Base-by-base conservation (phyloP, 179 eudicot genomes). In the Beta macrorhiza region DNA sequence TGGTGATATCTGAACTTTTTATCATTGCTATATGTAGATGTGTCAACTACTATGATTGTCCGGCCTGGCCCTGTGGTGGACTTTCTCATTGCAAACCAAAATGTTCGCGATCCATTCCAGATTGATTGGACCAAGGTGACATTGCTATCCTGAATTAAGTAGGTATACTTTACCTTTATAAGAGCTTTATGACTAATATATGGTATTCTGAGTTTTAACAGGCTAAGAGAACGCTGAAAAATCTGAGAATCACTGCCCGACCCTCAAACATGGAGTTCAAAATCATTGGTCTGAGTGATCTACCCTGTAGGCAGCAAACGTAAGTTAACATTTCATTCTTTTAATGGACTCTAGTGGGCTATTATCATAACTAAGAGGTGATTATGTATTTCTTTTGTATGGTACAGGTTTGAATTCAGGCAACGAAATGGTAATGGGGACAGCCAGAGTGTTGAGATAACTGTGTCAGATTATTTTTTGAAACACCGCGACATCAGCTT, bases 1-100 rank as follows among this genome's bases (percentile, higher is more conserved):
- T 20, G 20, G 22, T 22, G 13, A 58, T 58, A 58, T 65, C 17
- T 65, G 32, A 4, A 42, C 19, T 5, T 19, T 9, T 45, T 47
- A 0, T 14, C 55, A 13, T 58, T 42, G 19, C 12, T 11, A 19
- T 20, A 32, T 79, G 72, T 79, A 92, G 97, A 92, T 85, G 98
- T 94, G 7, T 91, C 97, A 15, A 92, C 97, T 6, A 94, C 97
- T 12, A 94, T 91, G 97, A 92, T 89, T n/a, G 89, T 94, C 83
- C 88, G 85, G 83, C 93, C 95, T 42, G 95, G 98, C 6, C 92
- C 97, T 3, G 88, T 92, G 51, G 87, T 88, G 13, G 93, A 93
- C 67, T 92, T 92, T 74, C 83, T 93, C 47, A 82, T 91, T 57
- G 87, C 91, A 5, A 92, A 94, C 58, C 98, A 92, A 76, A 92